Evolutionary conservation across 345 rosid genomes (phyloP).

Genomic region (Physaria fendleri): DNA sequence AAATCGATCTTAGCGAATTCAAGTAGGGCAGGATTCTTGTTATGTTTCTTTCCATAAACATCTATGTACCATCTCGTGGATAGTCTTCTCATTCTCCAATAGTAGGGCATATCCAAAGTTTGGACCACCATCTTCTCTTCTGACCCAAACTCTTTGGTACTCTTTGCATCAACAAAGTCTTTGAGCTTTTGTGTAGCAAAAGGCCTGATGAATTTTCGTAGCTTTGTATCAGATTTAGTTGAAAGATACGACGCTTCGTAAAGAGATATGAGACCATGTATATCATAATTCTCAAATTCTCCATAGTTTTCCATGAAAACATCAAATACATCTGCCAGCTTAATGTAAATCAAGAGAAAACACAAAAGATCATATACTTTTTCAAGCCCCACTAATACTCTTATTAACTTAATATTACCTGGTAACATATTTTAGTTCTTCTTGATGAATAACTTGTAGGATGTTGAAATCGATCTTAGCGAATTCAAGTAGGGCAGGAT

Average conservation of each 20-base stretch:
- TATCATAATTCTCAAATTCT: background rate
- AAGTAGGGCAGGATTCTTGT: slow-evolving; percentile 8
- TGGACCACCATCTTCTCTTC: slow-evolving; percentile 13
- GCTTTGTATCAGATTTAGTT: slow-evolving; percentile 26
- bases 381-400: background rate
- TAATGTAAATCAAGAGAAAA: background rate
- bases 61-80: slow-evolving; percentile 25
- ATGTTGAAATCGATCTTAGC: slow-evolving; percentile 31
- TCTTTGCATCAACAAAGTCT: background rate
- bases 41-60: slow-evolving; percentile 10
- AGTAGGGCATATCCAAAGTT: slow-evolving; percentile 20
- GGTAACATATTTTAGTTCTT: slow-evolving; percentile 27
- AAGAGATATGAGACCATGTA: slow-evolving; percentile 26
- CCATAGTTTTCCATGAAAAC: slow-evolving; percentile 21
- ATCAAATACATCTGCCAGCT: slow-evolving; percentile 39
- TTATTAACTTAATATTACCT: background rate
- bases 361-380: background rate
- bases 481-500: slow-evolving; percentile 7
- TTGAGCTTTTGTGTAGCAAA: slow-evolving; percentile 27
- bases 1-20: slow-evolving; percentile 32
- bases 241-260: slow-evolving; percentile 38
- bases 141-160: background rate
- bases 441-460: slow-evolving; percentile 27
- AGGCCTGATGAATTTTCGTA: slow-evolving; percentile 33
- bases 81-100: slow-evolving; percentile 19